Percentiles rank a stretch among this genome's conserved stretches.
Evolutionary conservation across 768 basidiomycete genomes (phyloP).

Genomic region (Russula emetica): DNA sequence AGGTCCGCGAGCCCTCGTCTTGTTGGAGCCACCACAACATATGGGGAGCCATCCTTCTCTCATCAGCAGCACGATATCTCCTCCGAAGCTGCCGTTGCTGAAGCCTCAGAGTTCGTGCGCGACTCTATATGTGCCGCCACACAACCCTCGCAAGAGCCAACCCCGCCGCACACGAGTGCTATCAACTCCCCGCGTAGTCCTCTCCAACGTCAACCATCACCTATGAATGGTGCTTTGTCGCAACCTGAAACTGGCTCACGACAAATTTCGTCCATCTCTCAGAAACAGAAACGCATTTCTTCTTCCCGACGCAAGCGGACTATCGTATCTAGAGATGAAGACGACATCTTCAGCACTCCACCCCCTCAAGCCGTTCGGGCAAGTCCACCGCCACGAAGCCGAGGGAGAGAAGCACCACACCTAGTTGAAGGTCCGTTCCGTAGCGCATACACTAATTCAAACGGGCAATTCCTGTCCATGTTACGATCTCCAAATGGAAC

Average conservation of each 20-base stretch:
- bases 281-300: background rate
- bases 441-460: constrained; percentile 29
- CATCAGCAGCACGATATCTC: background rate
- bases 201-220: background rate
- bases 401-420: constrained; percentile 27
- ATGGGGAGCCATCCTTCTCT: background rate
- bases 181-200: constrained; percentile 15
- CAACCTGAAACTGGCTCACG: background rate
- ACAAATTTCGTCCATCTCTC: background rate
- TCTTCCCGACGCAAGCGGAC: constrained; percentile 3
- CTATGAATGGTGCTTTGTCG: background rate
- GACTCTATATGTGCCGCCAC: background rate
- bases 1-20: constrained; percentile 2
- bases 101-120: background rate
- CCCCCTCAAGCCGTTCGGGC: constrained; percentile 2
- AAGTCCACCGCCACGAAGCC: background rate
- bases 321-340: background rate
- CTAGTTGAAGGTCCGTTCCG: constrained; percentile 30
- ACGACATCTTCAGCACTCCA: constrained; percentile 19
- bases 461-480: constrained; percentile 15
- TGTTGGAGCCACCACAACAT: background rate
- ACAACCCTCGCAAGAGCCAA: constrained; percentile 20
- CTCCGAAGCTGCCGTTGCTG: background rate
- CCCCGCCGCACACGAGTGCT: constrained; percentile 21
- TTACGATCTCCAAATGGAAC: constrained; percentile 18